Evolutionary conservation across 129 eudicot genomes (phyloP).

Genomic region (Pulicaria dysenterica): DNA sequence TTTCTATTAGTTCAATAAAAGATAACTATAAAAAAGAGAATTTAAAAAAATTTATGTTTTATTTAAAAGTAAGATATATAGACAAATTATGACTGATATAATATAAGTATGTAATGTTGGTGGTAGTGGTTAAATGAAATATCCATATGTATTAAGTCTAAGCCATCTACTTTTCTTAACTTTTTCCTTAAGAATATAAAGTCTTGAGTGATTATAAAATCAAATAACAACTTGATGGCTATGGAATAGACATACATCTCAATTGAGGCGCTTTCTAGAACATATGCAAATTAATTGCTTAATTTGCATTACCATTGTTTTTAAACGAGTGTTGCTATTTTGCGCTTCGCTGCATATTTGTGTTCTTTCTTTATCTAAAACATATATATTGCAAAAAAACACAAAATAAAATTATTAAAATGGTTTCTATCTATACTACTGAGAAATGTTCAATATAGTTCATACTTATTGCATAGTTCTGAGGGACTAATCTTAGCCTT

Average conservation of each 20-base stretch:
- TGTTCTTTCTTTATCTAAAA: too few relatives aligned
- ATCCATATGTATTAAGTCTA: background rate
- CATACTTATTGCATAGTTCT: too few relatives aligned
- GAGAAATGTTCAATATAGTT: too few relatives aligned
- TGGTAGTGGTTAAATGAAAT: slow-evolving; percentile 11
- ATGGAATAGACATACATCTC: slow-evolving; percentile 16
- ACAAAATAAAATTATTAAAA: too few relatives aligned
- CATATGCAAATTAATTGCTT: background rate
- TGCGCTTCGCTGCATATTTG: too few relatives aligned
- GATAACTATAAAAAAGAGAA: background rate
- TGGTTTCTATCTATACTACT: too few relatives aligned
- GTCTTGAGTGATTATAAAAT: slow-evolving; percentile 20
- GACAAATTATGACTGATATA: background rate
- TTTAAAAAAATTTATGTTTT: background rate
- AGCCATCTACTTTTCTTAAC: background rate
- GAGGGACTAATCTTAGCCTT: too few relatives aligned
- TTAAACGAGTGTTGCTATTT: too few relatives aligned
- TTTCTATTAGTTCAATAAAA: background rate
- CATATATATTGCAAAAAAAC: too few relatives aligned
- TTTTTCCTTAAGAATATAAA: slow-evolving; percentile 2
- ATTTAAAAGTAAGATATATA: background rate
- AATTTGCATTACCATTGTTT: background rate
- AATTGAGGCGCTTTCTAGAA: slow-evolving; percentile 18
- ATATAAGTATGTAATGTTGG: slow-evolving; percentile 4
- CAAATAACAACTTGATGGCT: slow-evolving; percentile 16